Conservation (phyloP, 2,329 filamentous ascomycete genomes). For the Cordyceps cateniannulata region DNA sequence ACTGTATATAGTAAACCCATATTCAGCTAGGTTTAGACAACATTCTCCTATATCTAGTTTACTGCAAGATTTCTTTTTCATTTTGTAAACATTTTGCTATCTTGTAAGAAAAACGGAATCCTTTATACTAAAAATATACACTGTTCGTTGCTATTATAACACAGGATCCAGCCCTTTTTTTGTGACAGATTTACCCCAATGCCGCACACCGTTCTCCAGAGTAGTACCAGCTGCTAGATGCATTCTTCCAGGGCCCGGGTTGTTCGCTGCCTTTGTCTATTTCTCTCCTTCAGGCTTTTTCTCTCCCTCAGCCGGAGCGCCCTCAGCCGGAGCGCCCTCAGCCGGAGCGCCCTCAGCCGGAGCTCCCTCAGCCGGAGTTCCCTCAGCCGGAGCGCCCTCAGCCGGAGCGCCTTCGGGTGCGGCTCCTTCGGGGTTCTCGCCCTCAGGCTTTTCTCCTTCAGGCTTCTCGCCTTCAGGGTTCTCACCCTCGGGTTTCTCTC, state of each 20-base stretch:
- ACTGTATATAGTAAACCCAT: too few relatives aligned
- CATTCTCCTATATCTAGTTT: too few relatives aligned
- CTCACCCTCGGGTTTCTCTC: too few relatives aligned
- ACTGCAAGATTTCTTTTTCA: too few relatives aligned
- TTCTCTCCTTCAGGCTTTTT: not conserved
- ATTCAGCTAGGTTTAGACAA: too few relatives aligned
- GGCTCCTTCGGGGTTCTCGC: too few relatives aligned
- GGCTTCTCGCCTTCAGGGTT: too few relatives aligned
- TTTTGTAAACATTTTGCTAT: too few relatives aligned
- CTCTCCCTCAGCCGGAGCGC: not conserved
- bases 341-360: not conserved
- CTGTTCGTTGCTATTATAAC: not conserved
- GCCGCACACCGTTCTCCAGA: not conserved
- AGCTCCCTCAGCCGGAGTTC: too few relatives aligned
- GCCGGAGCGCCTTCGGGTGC: too few relatives aligned
- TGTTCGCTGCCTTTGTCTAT: not conserved
- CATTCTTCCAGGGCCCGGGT: not conserved
- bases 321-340: not conserved
- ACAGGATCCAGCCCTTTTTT: not conserved
- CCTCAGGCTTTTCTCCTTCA: too few relatives aligned
- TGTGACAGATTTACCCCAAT: not conserved
- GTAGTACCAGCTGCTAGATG: not conserved
- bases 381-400: too few relatives aligned
- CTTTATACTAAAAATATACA: not conserved
- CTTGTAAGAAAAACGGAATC: conserved; percentile 17